Conservation (phyloP, 2,329 filamentous ascomycete species). For the Aspergillus thermomutatus region DNA sequence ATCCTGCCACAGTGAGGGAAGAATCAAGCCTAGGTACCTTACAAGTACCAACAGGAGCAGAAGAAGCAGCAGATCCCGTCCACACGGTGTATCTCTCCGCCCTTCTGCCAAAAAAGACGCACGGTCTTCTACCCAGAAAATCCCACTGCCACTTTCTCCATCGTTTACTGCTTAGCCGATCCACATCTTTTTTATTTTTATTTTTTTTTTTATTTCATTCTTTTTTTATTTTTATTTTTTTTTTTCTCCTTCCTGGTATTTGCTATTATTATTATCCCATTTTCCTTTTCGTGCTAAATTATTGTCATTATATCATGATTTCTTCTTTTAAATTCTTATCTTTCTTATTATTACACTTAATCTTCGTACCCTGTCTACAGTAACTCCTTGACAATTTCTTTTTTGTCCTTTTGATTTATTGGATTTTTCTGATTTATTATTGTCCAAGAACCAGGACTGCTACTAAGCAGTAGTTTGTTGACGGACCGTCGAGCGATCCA, state of each 20-base stretch:
- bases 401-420: conserved; percentile 1
- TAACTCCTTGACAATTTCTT: conserved; percentile 1
- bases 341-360: conserved; percentile 10
- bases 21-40: conserved; percentile 1
- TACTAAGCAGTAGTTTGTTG: conserved; percentile 11
- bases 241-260: neutral
- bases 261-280: neutral
- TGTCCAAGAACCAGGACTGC: conserved; percentile 4
- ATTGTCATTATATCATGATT: conserved; percentile 6
- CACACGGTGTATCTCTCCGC: conserved; percentile 14
- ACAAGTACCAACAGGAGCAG: conserved; percentile 4
- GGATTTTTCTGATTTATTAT: conserved; percentile 11
- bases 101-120: conserved; percentile 12
- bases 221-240: neutral
- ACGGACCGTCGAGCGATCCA: conserved; percentile 15
- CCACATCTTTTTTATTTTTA: neutral
- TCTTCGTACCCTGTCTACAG: conserved; percentile 6
- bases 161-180: neutral
- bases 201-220: neutral
- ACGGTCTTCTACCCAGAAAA: conserved; percentile 15
- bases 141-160: conserved; percentile 3
- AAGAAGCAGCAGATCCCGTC: conserved; percentile 7
- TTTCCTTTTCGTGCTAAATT: conserved; percentile 1
- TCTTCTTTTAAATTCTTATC: conserved; percentile 3
- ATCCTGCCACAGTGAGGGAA: conserved; percentile 6